A percentile compares a stretch with the other conserved stretches of the same genome.
Conservation (phyloP, 345 rosid genomes). For the Dovyalis caffra region DNA sequence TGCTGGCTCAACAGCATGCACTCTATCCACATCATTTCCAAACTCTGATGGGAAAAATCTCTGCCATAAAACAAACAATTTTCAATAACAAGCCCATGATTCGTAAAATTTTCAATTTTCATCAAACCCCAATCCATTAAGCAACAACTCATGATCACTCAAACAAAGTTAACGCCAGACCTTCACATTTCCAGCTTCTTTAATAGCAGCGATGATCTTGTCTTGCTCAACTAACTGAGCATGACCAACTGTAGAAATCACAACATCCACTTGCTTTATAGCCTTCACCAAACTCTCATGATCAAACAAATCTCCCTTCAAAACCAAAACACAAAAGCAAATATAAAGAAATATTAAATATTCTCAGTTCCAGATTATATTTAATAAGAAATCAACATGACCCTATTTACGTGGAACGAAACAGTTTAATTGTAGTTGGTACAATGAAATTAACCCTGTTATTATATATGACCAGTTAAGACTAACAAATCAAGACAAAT, state of each 20-base stretch:
- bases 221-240: slow-evolving; percentile 59
- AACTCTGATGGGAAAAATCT: slow-evolving; percentile 76
- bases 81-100: neutral
- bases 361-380: no score
- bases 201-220: slow-evolving; percentile 76
- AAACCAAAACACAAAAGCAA: neutral
- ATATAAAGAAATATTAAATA: neutral
- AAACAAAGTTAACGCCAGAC: slow-evolving; percentile 22
- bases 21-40: slow-evolving; percentile 56
- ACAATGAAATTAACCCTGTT: no score
- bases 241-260: slow-evolving; percentile 60
- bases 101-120: no score
- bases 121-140: neutral
- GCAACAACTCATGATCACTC: no score
- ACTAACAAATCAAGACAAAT: no score
- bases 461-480: no score
- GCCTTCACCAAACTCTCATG: slow-evolving; percentile 75
- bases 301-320: slow-evolving; percentile 59
- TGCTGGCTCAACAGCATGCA: slow-evolving; percentile 55
- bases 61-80: slow-evolving; percentile 19
- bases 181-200: slow-evolving; percentile 86
- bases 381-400: no score
- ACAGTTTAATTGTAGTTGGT: no score
- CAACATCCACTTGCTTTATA: slow-evolving; percentile 72
- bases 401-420: no score